These are phyloP conservation scores for Ceratocystis colombiana DNA, from an alignment of 2,329 filamentous ascomycete genomes.

Conservation along the genomic window DNA sequence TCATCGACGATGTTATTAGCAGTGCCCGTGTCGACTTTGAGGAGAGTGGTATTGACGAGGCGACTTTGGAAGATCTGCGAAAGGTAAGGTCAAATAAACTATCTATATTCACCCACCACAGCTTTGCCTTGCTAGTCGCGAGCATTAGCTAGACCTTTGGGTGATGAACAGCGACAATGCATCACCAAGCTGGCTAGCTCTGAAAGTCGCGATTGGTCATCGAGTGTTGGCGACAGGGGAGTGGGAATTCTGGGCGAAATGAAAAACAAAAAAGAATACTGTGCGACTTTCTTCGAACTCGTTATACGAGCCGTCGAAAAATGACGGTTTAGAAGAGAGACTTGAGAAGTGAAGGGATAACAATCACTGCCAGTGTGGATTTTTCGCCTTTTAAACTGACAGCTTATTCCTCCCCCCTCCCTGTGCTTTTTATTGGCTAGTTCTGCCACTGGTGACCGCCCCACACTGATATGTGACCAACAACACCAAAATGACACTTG, in stretches of 20 bases:
- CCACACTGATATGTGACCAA: conserved; percentile 13
- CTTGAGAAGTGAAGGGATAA: conserved; percentile 19
- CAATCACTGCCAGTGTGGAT: conserved; percentile 18
- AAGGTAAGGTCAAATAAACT: conserved; percentile 53
- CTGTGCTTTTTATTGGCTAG: conserved; percentile 19
- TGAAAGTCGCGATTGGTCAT: background rate
- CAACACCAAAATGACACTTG: background rate
- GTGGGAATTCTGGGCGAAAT: background rate
- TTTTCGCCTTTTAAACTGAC: conserved; percentile 23
- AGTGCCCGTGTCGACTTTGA: conserved; percentile 92
- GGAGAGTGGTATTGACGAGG: conserved; percentile 83
- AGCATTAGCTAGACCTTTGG: conserved; percentile 22
- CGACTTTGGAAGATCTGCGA: conserved; percentile 75
- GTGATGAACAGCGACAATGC: background rate
- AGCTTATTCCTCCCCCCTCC: conserved; percentile 9
- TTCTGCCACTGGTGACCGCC: conserved; percentile 20
- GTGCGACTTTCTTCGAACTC: background rate
- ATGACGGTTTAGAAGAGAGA: background rate
- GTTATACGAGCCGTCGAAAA: background rate
- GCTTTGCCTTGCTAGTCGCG: background rate
- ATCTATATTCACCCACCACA: background rate
- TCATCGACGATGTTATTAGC: conserved; percentile 79
- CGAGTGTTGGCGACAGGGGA: background rate
- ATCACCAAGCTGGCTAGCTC: background rate
- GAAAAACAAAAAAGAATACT: background rate